Evolutionary conservation across 108 stramenopile species (phyloP).

Genomic region (Nitzschia sp.): DNA sequence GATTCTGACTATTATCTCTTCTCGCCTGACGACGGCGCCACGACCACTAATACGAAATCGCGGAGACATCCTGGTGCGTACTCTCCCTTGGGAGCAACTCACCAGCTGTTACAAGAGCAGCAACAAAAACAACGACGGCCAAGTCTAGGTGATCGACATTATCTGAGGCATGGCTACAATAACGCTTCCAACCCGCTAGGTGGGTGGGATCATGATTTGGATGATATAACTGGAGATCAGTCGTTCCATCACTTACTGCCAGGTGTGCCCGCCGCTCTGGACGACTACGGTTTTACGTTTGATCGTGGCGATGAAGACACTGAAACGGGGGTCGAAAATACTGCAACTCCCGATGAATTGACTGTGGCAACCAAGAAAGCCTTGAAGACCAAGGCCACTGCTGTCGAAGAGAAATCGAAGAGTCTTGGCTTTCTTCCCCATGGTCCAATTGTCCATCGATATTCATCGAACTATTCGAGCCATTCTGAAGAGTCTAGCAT

Average conservation of each 20-base stretch:
- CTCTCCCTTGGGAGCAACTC: not conserved
- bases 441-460: not conserved
- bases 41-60: not conserved
- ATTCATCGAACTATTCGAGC: conserved; percentile 4
- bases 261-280: conserved; percentile 13
- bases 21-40: not conserved
- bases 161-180: conserved; percentile 1
- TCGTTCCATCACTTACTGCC: not conserved
- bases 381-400: not conserved
- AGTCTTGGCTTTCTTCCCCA: not conserved
- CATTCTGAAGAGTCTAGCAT: conserved; percentile 8
- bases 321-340: not conserved
- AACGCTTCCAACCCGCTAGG: conserved; percentile 16
- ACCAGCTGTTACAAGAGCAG: not conserved
- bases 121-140: not conserved
- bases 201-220: not conserved
- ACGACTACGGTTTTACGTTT: conserved; percentile 51
- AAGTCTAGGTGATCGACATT: not conserved
- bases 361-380: not conserved
- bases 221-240: not conserved
- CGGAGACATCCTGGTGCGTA: not conserved
- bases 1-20: conserved; percentile 29
- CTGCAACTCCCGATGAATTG: no score
- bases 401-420: not conserved
- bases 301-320: conserved; percentile 24